A percentile compares a stretch with the other conserved stretches of the same genome.
phyloP scores from a whole-genome alignment of 345 rosid species.

The Euphorbia lathyris region DNA sequence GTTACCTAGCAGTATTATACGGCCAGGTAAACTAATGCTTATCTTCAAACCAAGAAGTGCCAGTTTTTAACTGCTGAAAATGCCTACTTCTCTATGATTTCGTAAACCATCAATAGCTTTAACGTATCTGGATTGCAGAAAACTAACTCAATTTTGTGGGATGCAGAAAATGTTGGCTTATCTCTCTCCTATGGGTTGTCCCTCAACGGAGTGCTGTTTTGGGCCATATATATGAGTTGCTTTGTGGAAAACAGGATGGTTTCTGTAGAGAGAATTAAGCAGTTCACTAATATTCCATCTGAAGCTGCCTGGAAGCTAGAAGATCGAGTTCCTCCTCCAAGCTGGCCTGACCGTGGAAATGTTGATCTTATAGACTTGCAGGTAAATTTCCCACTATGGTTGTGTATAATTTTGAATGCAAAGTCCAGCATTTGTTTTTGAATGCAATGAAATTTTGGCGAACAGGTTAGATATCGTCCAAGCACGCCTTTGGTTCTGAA shows the following conservation, averaged over 20 bases:
- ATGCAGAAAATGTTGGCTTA: constrained; percentile 78
- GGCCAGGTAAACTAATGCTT: constrained; percentile 55
- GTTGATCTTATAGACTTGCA: constrained; percentile 75
- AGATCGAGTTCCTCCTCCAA: constrained; percentile 59
- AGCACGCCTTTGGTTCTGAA: constrained; percentile 83
- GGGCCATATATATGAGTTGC: constrained; percentile 78
- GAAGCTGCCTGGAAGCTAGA: constrained; percentile 73
- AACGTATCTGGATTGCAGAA: not conserved
- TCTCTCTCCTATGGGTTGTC: constrained; percentile 93
- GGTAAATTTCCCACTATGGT: constrained; percentile 35
- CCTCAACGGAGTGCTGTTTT: constrained; percentile 73
- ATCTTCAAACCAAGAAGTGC: not conserved
- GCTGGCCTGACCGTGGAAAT: constrained; percentile 74
- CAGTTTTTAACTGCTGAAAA: not conserved
- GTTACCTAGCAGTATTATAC: constrained; percentile 72
- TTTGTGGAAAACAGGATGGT: constrained; percentile 91
- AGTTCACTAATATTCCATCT: constrained; percentile 69
- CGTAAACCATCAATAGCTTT: not conserved
- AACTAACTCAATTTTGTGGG: constrained; percentile 12
- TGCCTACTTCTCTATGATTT: not conserved
- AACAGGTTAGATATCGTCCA: constrained; percentile 85
- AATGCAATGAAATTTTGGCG: constrained; percentile 10
- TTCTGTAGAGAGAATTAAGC: constrained; percentile 89
- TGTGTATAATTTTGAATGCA: not conserved
- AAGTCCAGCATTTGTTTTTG: not conserved